Percentiles rank a stretch among this genome's conserved stretches.
phyloP scores from a whole-genome alignment of 116 monocot species.

The Posidonia oceanica region DNA sequence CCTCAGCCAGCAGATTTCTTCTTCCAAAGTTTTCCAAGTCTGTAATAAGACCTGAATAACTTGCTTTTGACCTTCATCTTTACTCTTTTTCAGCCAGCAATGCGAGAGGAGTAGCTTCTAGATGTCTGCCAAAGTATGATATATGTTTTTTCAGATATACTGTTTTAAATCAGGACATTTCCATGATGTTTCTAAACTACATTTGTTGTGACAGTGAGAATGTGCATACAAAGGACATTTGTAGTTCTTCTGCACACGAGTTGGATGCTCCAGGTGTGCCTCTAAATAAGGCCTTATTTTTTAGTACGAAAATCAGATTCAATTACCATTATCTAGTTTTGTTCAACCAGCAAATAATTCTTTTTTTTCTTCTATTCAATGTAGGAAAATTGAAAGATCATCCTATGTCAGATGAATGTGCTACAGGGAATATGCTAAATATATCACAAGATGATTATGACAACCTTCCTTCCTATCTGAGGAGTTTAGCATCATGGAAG shows the following conservation, averaged over 20 bases:
- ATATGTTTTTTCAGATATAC: background rate
- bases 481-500: constrained; percentile 78
- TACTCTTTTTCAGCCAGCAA: constrained; percentile 18
- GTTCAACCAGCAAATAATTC: background rate
- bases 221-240: background rate
- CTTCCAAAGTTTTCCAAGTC: background rate
- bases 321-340: too few relatives aligned
- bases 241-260: background rate
- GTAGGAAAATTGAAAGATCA: background rate
- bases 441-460: constrained; percentile 59
- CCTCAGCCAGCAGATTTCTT: background rate
- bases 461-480: constrained; percentile 60
- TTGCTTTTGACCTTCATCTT: background rate
- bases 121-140: constrained; percentile 20
- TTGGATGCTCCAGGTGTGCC: constrained; percentile 2
- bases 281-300: background rate
- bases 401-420: constrained; percentile 13
- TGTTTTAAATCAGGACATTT: constrained; percentile 3
- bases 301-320: background rate
- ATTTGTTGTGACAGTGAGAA: background rate
- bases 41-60: background rate
- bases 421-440: constrained; percentile 15
- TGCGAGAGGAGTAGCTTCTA: constrained; percentile 7
- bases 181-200: background rate
- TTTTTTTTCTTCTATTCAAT: background rate